Percentiles rank a stretch among this genome's conserved stretches.
These are phyloP conservation scores for Ascochyta koolunga DNA, from an alignment of 2,329 filamentous ascomycete genomes.

Conservation along the genomic window DNA sequence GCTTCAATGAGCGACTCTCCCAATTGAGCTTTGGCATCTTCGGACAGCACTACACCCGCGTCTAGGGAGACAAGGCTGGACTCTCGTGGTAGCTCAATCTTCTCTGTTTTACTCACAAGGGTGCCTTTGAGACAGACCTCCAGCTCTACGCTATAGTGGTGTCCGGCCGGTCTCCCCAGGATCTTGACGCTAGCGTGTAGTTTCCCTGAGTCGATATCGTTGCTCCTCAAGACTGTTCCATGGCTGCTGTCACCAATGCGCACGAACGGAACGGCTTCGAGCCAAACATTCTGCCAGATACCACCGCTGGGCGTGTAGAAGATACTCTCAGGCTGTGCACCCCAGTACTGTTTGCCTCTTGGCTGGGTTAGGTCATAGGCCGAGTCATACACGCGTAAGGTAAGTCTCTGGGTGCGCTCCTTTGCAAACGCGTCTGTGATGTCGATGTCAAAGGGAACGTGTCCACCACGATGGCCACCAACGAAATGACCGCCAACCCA, in stretches of 20 bases:
- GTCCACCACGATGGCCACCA: constrained; percentile 63
- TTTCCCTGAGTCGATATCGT: constrained; percentile 59
- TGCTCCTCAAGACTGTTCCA: constrained; percentile 64
- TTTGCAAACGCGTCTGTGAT: constrained; percentile 55
- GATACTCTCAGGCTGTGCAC: constrained; percentile 64
- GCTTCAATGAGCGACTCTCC: constrained; percentile 36
- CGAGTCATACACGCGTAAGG: constrained; percentile 67
- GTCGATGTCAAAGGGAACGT: constrained; percentile 64
- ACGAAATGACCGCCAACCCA: constrained; percentile 62
- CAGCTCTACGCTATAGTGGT: constrained; percentile 59
- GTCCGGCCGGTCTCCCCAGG: constrained; percentile 56
- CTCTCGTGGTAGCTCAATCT: constrained; percentile 56
- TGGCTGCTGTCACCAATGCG: constrained; percentile 62
- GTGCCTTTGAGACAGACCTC: constrained; percentile 60
- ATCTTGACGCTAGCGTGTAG: constrained; percentile 60
- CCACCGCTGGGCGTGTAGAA: constrained; percentile 65
- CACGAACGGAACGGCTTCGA: constrained; percentile 61
- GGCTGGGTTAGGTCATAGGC: constrained; percentile 69
- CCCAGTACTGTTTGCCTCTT: constrained; percentile 72
- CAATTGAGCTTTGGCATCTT: constrained; percentile 50
- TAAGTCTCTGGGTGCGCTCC: constrained; percentile 47
- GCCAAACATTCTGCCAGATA: constrained; percentile 65
- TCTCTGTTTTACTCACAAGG: constrained; percentile 53
- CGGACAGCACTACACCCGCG: constrained; percentile 56
- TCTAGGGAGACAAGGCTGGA: constrained; percentile 57